Base-by-base conservation (phyloP, 805 yeast genomes). In the Lachancea dasiensis region DNA sequence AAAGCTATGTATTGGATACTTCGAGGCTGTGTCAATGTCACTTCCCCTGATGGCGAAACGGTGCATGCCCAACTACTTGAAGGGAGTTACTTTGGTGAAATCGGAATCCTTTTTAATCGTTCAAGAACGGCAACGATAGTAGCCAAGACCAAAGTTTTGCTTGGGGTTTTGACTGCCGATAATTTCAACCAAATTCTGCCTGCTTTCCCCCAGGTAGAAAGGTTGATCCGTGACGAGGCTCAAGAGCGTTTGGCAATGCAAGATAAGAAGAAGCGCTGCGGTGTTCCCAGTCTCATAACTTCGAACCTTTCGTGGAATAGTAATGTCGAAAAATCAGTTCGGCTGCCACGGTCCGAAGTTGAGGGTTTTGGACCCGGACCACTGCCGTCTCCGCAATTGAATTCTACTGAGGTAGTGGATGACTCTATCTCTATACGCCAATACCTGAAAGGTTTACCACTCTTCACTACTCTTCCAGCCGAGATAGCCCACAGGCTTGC, bases 111-210 rank as follows among this genome's bases (percentile, higher is more conserved):
- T 21, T 81, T 78, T 61, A 79, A 79, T 54, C 64, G 89, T 34
- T 87, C 89, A 14, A 64, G 90, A 48, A 81, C 89, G 0, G 90
- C 90, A 0, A 80, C 87, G 2, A 87, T 82, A 10, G 75, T 81
- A 16, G 81, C 89, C 3, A 61, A 80, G 43, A 72, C 84, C 0
- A 73, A 69, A 47, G 86, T 83, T 1, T 58, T 83, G 35, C 64
- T 79, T 5, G 87, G 86, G 2, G 81, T 81, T 1, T 62, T 82
- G 30, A 80, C 86, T 0, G 73, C 77, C 11, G 83, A 78, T 40
- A 72, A 77, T 8, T 66, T 82, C 34, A 70, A 72, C 43, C 60
- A 66, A 8, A 81, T 82, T 1, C 61, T 82, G 17, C 74, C 78
- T 1, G 72, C 69, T 40, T 81, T 74, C 54, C 89, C 90, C 0